Conservation (phyloP, 2,329 filamentous ascomycete genomes). For the Phoma sp. region DNA sequence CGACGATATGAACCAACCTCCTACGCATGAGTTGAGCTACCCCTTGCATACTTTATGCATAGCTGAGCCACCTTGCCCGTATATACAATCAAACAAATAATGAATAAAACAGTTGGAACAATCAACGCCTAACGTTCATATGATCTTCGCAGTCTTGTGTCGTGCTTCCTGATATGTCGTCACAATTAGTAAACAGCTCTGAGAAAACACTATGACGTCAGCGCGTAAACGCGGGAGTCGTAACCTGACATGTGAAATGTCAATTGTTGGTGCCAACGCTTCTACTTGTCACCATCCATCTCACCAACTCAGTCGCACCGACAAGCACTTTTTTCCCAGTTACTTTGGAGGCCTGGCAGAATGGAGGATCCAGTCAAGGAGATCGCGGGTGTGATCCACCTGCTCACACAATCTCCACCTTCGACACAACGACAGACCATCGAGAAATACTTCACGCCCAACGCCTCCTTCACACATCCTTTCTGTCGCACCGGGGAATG, state of each 20-base stretch:
- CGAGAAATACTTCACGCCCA: conserved; percentile 73
- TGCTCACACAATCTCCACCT: conserved; percentile 71
- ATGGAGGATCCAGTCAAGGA: conserved; percentile 56
- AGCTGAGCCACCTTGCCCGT: background rate
- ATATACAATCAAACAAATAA: conserved; percentile 11
- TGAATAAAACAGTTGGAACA: conserved; percentile 16
- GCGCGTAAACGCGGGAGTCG: background rate
- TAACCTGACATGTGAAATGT: background rate
- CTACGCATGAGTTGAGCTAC: background rate
- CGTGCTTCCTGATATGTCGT: background rate
- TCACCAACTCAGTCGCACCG: background rate
- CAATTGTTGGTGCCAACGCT: background rate
- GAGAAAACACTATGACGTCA: background rate
- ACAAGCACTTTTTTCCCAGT: background rate
- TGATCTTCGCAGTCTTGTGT: background rate
- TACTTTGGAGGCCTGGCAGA: background rate
- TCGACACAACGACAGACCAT: conserved; percentile 70
- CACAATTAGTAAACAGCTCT: background rate
- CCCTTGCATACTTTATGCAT: background rate
- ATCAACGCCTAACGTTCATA: background rate
- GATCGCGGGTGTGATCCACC: conserved; percentile 69
- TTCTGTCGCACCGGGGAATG: conserved; percentile 72
- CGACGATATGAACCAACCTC: background rate
- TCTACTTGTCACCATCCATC: background rate
- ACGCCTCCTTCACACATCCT: conserved; percentile 78